These are phyloP conservation scores for Penicillium sp. DNA, from an alignment of 2,329 filamentous ascomycete species.

Conservation along the genomic window DNA sequence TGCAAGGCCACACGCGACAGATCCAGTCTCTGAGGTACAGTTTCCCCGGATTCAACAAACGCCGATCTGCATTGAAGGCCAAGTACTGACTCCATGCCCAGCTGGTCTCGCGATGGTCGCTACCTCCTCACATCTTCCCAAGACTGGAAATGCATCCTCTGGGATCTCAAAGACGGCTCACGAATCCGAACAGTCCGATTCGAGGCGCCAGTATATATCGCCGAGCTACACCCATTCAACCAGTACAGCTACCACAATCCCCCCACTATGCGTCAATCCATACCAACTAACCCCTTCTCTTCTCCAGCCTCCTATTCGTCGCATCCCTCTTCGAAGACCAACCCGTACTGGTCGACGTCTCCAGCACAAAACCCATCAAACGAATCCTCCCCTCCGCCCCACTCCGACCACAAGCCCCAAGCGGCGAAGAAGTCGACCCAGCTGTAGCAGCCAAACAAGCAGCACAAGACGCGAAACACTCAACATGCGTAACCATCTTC, in stretches of 20 bases:
- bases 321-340: conserved; percentile 92
- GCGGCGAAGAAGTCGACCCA: conserved; percentile 62
- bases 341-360: conserved; percentile 81
- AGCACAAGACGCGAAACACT: conserved; percentile 89
- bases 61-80: neutral
- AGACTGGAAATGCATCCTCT: conserved; percentile 94
- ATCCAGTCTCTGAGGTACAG: conserved; percentile 76
- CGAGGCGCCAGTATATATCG: conserved; percentile 89
- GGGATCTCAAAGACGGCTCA: conserved; percentile 76
- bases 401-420: conserved; percentile 63
- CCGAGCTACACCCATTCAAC: conserved; percentile 87
- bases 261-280: neutral
- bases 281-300: neutral
- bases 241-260: conserved; percentile 57
- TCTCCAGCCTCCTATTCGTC: conserved; percentile 72
- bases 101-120: conserved; percentile 88
- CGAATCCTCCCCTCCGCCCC: conserved; percentile 77
- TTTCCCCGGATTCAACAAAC: neutral
- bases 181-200: conserved; percentile 83
- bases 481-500: conserved; percentile 90
- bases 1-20: conserved; percentile 87
- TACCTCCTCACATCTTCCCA: conserved; percentile 91
- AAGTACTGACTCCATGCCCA: conserved; percentile 20
- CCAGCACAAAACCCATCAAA: conserved; percentile 66
- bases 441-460: conserved; percentile 73